Evolutionary conservation across 805 yeast species (phyloP), one percentile per base, ranked within the genome.

Genomic region (Suhomyces emberorum): DNA sequence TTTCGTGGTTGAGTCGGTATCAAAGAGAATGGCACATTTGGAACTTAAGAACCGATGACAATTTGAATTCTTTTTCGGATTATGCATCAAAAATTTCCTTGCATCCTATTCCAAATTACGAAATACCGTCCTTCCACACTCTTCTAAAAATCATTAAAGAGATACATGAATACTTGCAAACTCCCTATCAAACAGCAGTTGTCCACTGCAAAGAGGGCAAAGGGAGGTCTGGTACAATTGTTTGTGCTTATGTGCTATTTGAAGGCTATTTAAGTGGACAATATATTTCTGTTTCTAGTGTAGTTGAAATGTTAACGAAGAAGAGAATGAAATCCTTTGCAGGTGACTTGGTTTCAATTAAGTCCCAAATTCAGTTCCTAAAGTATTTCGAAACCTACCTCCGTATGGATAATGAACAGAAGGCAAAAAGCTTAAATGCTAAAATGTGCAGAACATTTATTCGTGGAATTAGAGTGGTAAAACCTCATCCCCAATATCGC

Each of bases 201-300:
- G 57, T 91, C 6, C 97, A 91, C 54, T 91, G 98, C 55, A 80
- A 83, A 51, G 85, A 86, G 45, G 98, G 98, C 0, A 88, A 88
- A 58, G 98, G 98, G 0, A 65, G 98, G 18, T 81, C 95, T 0
- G 97, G 98, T 0, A 72, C 88, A 1, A 59, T 87, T 1, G 74
- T 76, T 5, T 77, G 85, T 41, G 86, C 88, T 0, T 83, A 78
- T 51, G 56, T 89, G 43, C 81, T 88, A 76, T 69, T 66, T 32
- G 39, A 44, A 15, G 22, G 20, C 4, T 35, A 32, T 22, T 7
- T 17, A 7, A 25, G 26, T 8, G 39, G 41, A 4, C 21, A 33
- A 14, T 25, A n/a, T 3, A 21, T 29, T 4, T 9, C 68, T 0
- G 62, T 71, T 10, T 57, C 61, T 2, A 69, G 64, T 14, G 85